A percentile compares a stretch with the other conserved stretches of the same genome.
Conservation (phyloP, 2,329 filamentous ascomycete genomes). For the Clonostachys rhizophaga region DNA sequence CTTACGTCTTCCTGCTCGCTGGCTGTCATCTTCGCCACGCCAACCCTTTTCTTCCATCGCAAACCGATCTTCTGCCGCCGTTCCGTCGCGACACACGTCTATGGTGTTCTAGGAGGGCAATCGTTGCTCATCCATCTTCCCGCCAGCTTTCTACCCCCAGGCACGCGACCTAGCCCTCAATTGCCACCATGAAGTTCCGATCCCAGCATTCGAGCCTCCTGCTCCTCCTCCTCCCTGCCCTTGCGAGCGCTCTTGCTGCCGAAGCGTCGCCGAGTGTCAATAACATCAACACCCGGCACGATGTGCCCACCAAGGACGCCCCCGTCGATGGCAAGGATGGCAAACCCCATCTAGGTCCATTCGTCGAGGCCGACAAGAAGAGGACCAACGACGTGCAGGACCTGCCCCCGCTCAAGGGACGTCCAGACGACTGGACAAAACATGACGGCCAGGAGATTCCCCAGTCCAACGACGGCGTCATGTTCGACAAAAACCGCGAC, state of each 20-base stretch:
- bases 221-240: conserved; percentile 53
- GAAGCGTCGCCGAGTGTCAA: conserved; percentile 8
- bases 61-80: too few relatives aligned
- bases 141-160: too few relatives aligned
- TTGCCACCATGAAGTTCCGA: conserved; percentile 53
- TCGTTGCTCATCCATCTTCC: too few relatives aligned
- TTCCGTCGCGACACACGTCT: too few relatives aligned
- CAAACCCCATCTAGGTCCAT: conserved; percentile 85
- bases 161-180: too few relatives aligned
- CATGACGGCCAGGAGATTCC: conserved; percentile 59
- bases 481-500: conserved; percentile 79
- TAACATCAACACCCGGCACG: conserved; percentile 20
- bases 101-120: too few relatives aligned
- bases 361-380: conserved; percentile 51
- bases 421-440: conserved; percentile 45
- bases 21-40: too few relatives aligned
- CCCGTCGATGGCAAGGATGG: conserved; percentile 92
- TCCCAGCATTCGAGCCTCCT: conserved; percentile 49
- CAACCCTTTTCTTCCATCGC: too few relatives aligned
- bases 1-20: too few relatives aligned
- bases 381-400: conserved; percentile 26
- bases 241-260: conserved; percentile 39
- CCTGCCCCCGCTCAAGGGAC: conserved; percentile 40
- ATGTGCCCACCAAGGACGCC: conserved; percentile 62
- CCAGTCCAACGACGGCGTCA: conserved; percentile 72